These are phyloP conservation scores for Xanthoparmelia taractica DNA, from an alignment of 495 filamentous ascomycete species.

Conservation along the genomic window DNA sequence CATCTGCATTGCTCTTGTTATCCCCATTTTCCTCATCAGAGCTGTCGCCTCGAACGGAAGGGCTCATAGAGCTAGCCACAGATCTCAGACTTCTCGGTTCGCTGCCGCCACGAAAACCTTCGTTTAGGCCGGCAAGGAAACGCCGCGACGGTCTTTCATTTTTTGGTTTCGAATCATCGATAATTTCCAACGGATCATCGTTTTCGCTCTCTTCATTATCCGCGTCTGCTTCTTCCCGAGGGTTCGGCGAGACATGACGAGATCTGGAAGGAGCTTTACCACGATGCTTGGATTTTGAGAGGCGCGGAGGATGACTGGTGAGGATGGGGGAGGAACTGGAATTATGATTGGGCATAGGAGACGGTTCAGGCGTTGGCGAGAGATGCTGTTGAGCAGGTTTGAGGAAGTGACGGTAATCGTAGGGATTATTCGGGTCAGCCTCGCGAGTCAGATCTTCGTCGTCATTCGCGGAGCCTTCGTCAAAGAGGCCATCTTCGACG, in stretches of 20 bases:
- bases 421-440: slow-evolving; percentile 48
- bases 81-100: slow-evolving; percentile 26
- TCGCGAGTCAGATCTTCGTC: slow-evolving; percentile 34
- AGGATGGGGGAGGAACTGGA: slow-evolving; percentile 8
- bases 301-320: background rate
- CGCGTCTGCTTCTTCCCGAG: slow-evolving; percentile 19
- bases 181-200: slow-evolving; percentile 23
- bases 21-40: slow-evolving; percentile 15
- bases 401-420: slow-evolving; percentile 54
- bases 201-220: slow-evolving; percentile 24
- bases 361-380: slow-evolving; percentile 19
- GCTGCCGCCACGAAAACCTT: slow-evolving; percentile 16
- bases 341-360: slow-evolving; percentile 16
- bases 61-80: slow-evolving; percentile 28
- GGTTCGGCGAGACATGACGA: slow-evolving; percentile 16
- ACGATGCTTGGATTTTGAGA: slow-evolving; percentile 13
- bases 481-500: slow-evolving; percentile 36
- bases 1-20: slow-evolving; percentile 18
- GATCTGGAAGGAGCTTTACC: background rate
- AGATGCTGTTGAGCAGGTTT: slow-evolving; percentile 9
- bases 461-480: slow-evolving; percentile 35
- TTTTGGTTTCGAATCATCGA: slow-evolving; percentile 18
- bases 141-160: slow-evolving; percentile 18
- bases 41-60: slow-evolving; percentile 16
- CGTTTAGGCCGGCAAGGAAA: slow-evolving; percentile 16